Evolutionary conservation across 805 yeast species (phyloP).

Genomic region (Ogataea paraovalis): DNA sequence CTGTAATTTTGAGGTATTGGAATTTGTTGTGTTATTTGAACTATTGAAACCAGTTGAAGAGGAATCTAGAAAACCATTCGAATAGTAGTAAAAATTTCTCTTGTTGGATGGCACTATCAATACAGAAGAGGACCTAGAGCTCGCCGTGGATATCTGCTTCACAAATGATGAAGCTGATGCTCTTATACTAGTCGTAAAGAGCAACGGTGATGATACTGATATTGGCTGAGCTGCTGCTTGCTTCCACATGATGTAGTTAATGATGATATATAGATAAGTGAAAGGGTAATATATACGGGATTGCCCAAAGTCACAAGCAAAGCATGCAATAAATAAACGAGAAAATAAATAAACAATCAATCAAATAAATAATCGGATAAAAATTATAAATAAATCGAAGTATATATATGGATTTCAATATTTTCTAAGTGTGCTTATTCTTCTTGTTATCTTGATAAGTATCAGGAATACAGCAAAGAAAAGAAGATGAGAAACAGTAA

Average conservation of each 20-base stretch:
- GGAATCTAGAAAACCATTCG: slow-evolving; percentile 16
- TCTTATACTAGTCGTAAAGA: not conserved
- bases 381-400: not conserved
- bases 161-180: not conserved
- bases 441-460: too few relatives aligned
- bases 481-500: too few relatives aligned
- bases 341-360: not conserved
- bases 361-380: not conserved
- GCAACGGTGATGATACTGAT: not conserved
- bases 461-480: too few relatives aligned
- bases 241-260: not conserved
- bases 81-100: slow-evolving; percentile 18
- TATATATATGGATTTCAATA: too few relatives aligned
- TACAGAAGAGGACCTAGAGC: not conserved
- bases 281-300: not conserved
- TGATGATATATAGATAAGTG: not conserved
- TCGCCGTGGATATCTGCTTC: not conserved
- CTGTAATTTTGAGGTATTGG: slow-evolving; percentile 11
- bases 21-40: not conserved
- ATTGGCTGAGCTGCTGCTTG: not conserved
- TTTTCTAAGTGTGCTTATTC: too few relatives aligned
- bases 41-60: slow-evolving; percentile 8
- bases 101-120: not conserved
- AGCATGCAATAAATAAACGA: not conserved
- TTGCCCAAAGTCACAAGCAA: not conserved